Base-by-base conservation (phyloP, 306 rosid species). In the Carpinus viminea region DNA sequence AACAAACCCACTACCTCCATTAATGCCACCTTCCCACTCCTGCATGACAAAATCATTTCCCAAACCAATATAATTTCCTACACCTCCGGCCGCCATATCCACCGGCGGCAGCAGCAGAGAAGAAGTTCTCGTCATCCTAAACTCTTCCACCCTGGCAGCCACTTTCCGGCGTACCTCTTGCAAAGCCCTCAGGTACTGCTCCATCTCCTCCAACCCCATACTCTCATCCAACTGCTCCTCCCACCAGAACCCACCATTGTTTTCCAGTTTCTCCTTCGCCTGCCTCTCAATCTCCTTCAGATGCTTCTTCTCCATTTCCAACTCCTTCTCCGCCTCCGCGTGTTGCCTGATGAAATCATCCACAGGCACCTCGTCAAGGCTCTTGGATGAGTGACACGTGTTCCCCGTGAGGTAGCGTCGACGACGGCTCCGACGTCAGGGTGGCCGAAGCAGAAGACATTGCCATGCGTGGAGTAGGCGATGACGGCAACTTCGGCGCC, bases 381-480 rank as follows among this genome's bases (percentile, higher is more conserved):
- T 0, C 18, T 2, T 15, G 7, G 12, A 34, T 0, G 4, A 74
- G 15, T 0, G 11, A 5, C 31, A 51, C 76, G 64, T 2, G 0
- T n/a, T 8, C 34, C 77, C 82, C 1, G 18, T 9, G 50, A 76
- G 70, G 51, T 82, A 88, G 26, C 82, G 85, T 41, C 9, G 61
- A 90, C 8, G 31, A 86, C 59, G 7, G 74, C 8, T 0, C 86
- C 87, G 0, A 77, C 48, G 21, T 53, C 62, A 0, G 92, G 90
- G 11, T 86, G 83, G 11, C 88, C 88, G 45, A 85, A 89, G 66
- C 84, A 78, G 74, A 78, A 88, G 28, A 79, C 50, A 60, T 87
- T 91, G 12, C 80, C 81, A 0, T 85, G 85, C 0, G 89, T 92
- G 1, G 91, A 87, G 80, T 87, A 87, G 20, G 89, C 91, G 11